Conservation (phyloP, 352 stramenopile species). For the Phytophthora pistaciae region DNA sequence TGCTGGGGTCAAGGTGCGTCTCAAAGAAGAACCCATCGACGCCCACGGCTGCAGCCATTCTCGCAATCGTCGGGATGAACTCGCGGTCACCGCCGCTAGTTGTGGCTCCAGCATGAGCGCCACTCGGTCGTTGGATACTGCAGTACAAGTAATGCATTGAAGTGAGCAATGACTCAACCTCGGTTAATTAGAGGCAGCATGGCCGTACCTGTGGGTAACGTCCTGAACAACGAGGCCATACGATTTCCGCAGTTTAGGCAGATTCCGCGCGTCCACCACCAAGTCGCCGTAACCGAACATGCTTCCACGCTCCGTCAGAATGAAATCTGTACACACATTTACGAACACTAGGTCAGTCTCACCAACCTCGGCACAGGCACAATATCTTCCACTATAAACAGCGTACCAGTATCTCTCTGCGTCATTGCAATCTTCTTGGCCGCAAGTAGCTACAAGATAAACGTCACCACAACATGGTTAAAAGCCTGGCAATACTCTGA, state of each 20-base stretch:
- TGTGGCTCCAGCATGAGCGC: slow-evolving; percentile 37
- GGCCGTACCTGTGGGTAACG: slow-evolving; percentile 75
- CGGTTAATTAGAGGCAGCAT: neutral
- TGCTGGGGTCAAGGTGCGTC: slow-evolving; percentile 78
- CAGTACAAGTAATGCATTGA: neutral
- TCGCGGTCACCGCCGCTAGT: slow-evolving; percentile 80
- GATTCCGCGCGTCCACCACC: slow-evolving; percentile 85
- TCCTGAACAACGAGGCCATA: slow-evolving; percentile 87
- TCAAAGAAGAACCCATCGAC: slow-evolving; percentile 93
- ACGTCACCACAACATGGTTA: slow-evolving; percentile 2
- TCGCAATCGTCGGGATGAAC: slow-evolving; percentile 87
- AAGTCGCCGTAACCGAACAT: slow-evolving; percentile 92
- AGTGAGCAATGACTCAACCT: neutral
- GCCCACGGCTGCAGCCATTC: slow-evolving; percentile 84
- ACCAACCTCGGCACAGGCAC: neutral
- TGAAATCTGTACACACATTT: slow-evolving; percentile 52
- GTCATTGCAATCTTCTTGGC: slow-evolving; percentile 77
- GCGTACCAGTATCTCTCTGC: slow-evolving; percentile 56
- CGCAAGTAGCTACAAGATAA: slow-evolving; percentile 62
- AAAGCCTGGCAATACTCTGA: neutral
- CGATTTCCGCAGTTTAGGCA: slow-evolving; percentile 70
- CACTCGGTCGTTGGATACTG: slow-evolving; percentile 80
- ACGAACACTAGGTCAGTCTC: neutral
- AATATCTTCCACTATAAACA: neutral
- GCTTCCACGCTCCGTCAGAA: slow-evolving; percentile 87